Percentiles rank a stretch among this genome's conserved stretches.
Evolutionary conservation across 768 basidiomycete species (phyloP).

Genomic region (Kwoniella sp.): DNA sequence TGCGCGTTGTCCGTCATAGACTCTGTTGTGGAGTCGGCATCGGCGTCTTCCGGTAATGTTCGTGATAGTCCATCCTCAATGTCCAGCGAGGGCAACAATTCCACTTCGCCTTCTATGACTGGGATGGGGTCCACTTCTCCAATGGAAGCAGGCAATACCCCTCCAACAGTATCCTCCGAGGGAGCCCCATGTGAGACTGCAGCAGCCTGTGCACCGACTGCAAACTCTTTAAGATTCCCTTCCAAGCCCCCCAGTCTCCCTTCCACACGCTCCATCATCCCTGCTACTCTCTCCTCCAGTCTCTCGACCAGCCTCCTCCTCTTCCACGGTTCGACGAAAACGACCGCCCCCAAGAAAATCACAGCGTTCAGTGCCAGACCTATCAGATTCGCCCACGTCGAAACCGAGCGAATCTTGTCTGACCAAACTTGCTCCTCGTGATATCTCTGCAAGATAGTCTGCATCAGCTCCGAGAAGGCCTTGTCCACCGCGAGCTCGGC

Average conservation of each 20-base stretch:
- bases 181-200: neutral
- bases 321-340: conserved; percentile 96
- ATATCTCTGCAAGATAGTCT: conserved; percentile 78
- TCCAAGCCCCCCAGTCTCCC: conserved; percentile 24
- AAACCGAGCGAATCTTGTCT: conserved; percentile 93
- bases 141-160: neutral
- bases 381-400: conserved; percentile 86
- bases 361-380: conserved; percentile 84
- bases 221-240: conserved; percentile 6
- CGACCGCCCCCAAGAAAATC: conserved; percentile 85
- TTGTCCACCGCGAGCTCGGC: conserved; percentile 80
- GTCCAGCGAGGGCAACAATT: neutral
- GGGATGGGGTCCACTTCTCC: neutral
- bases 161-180: neutral
- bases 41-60: neutral
- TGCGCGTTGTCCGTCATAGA: neutral
- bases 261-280: conserved; percentile 63
- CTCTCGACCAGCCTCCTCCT: conserved; percentile 79
- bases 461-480: conserved; percentile 83
- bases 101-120: neutral
- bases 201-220: neutral
- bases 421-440: conserved; percentile 99
- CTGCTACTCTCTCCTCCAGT: conserved; percentile 78
- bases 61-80: neutral
- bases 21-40: neutral